phyloP scores from a whole-genome alignment of 2,329 filamentous ascomycete genomes.

The Penicillium sp. region DNA sequence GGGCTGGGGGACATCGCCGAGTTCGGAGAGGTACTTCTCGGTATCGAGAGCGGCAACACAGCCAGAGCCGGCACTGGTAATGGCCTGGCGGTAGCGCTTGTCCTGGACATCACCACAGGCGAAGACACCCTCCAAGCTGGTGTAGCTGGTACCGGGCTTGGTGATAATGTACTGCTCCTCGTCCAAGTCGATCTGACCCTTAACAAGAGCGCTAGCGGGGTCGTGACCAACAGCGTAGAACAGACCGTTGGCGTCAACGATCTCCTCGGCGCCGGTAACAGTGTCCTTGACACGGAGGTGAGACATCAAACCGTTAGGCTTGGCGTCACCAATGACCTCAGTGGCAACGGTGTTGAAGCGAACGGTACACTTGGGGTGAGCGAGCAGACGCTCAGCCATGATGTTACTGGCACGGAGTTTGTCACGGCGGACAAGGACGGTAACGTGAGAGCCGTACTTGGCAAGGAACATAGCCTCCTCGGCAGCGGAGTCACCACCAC shows the following conservation, averaged over 20 bases:
- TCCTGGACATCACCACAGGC: slow-evolving; percentile 98
- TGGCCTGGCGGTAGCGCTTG: slow-evolving; percentile 95
- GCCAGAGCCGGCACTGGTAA: slow-evolving; percentile 93
- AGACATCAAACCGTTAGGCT: slow-evolving; percentile 76
- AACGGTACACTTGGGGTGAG: slow-evolving; percentile 87
- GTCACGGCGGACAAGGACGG: slow-evolving; percentile 86
- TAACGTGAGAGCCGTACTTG: slow-evolving; percentile 95
- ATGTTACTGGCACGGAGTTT: slow-evolving; percentile 84
- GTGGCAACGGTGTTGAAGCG: slow-evolving; percentile 78
- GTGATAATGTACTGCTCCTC: slow-evolving; percentile 89
- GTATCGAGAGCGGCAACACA: slow-evolving; percentile 95
- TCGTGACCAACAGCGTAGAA: slow-evolving; percentile 99
- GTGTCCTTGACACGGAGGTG: slow-evolving; percentile 81
- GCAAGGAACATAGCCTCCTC: slow-evolving; percentile 97
- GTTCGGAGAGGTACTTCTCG: slow-evolving; percentile 85
- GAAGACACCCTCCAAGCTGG: slow-evolving; percentile 88
- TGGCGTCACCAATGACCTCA: slow-evolving; percentile 81
- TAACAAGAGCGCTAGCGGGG: slow-evolving; percentile 86
- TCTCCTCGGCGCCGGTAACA: slow-evolving; percentile 72
- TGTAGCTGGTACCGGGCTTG: slow-evolving; percentile 82
- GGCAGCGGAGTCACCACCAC: slow-evolving; percentile 92
- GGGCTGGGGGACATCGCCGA: slow-evolving; percentile 54
- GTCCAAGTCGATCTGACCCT: slow-evolving; percentile 85
- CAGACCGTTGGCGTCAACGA: slow-evolving; percentile 84
- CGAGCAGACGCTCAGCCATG: slow-evolving; percentile 82